phyloP scores from a whole-genome alignment of 352 stramenopile genomes.

The Sclerospora graminicola region DNA sequence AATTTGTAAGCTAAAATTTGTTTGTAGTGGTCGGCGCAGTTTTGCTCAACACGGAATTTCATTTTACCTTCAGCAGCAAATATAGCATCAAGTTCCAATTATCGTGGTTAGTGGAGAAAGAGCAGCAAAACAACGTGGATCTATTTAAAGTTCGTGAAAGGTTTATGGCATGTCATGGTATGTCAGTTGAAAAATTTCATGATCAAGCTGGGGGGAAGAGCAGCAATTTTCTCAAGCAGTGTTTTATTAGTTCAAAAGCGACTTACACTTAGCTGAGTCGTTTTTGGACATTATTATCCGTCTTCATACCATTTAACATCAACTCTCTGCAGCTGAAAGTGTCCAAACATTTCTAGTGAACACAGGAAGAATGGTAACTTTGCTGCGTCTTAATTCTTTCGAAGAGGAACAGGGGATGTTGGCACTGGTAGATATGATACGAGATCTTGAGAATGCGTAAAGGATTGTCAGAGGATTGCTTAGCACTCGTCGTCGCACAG shows the following conservation, averaged over 20 bases:
- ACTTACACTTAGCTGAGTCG: conserved; percentile 15
- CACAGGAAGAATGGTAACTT: conserved; percentile 27
- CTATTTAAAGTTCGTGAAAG: conserved; percentile 40
- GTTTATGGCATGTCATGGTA: conserved; percentile 33
- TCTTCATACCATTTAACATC: conserved; percentile 35
- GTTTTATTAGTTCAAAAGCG: conserved; percentile 9
- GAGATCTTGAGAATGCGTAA: conserved; percentile 48
- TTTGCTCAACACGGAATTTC: no score
- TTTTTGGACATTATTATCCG: conserved; percentile 36
- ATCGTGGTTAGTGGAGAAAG: conserved; percentile 58
- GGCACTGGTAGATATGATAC: conserved; percentile 52
- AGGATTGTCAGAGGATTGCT: conserved; percentile 41
- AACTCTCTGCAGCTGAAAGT: conserved; percentile 39
- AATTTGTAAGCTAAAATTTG: no score
- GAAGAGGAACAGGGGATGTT: conserved; percentile 47
- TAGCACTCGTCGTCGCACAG: conserved; percentile 67
- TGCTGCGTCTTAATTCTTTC: conserved; percentile 38
- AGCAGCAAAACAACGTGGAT: conserved; percentile 34
- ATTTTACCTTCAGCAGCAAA: no score
- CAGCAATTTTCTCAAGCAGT: conserved; percentile 3
- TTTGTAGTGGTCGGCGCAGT: no score
- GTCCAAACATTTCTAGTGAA: conserved; percentile 53
- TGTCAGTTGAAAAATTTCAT: no score
- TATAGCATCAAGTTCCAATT: no score
- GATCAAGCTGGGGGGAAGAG: conserved; percentile 5